Evolutionary conservation across 1,139 yeast species (phyloP).

Genomic region (Starmera stellimalicola): DNA sequence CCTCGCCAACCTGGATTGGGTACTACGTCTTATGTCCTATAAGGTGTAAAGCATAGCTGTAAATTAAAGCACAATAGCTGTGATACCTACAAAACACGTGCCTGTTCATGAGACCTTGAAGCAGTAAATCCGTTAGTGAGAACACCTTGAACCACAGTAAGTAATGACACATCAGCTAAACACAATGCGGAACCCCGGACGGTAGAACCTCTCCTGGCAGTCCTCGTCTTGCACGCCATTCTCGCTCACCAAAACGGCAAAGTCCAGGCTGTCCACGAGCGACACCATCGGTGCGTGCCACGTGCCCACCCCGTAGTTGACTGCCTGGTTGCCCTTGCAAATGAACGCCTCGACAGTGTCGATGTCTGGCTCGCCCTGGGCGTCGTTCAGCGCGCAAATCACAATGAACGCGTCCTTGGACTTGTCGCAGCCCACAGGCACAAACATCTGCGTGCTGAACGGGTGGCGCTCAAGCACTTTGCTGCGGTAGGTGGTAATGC

Average conservation of each 20-base stretch:
- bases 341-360: conserved; percentile 53
- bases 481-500: conserved; percentile 32
- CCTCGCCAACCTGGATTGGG: no score
- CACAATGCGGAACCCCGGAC: no score
- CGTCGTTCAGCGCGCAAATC: conserved; percentile 60
- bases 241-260: conserved; percentile 80
- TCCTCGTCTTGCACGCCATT: conserved; percentile 74
- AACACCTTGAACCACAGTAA: no score
- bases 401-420: conserved; percentile 55
- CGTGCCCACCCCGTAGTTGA: conserved; percentile 64
- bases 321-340: conserved; percentile 78
- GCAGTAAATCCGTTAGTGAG: no score
- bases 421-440: conserved; percentile 70
- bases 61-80: no score
- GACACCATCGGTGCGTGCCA: conserved; percentile 96
- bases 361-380: conserved; percentile 5
- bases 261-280: conserved; percentile 50
- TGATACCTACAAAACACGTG: no score
- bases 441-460: conserved; percentile 78
- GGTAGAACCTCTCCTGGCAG: conserved; percentile 62
- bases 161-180: no score
- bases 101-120: no score
- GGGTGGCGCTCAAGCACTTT: conserved; percentile 88
- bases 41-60: no score
- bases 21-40: no score